Evolutionary conservation across 108 stramenopile genomes (phyloP), one percentile per base, ranked within the genome.

Genomic region (Poteriospumella lacustris): DNA sequence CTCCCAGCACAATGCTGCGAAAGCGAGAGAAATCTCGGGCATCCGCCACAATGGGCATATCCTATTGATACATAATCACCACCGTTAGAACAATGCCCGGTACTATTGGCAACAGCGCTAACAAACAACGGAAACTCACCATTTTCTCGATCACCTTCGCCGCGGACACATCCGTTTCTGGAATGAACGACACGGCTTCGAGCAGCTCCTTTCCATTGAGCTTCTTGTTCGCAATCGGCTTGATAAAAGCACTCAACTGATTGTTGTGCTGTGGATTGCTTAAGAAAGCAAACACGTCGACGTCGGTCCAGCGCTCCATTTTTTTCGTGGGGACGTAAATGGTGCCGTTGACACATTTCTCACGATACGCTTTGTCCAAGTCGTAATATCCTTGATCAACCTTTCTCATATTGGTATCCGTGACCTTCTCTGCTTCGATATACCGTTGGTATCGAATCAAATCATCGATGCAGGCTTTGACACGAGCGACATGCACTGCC

Each of bases 171-270:
- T n/a, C n/a, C n/a, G n/a, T n/a, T n/a, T n/a, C n/a, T n/a, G n/a
- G n/a, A n/a, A n/a, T n/a, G n/a, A n/a, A n/a, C n/a, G n/a, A n/a
- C 5, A 42, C 15, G 3, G 36, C 3, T 38, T 73, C 47, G 31
- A 73, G 12, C 28, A 73, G 42, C 15, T 42, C 70, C 38, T 5
- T 3, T 44, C 70, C 70, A 73, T 73, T 42, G 38, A 73, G 26
- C 42, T 24, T 44, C 5, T 73, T 73, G 9, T 33, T 12, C 41
- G 70, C 70, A 15, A 73, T 12, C 31, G 70, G 70, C 70, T 73
- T 73, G 26, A 38, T 26, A 73, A 73, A 73, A 5, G 9, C 3
- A 5, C 29, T 28, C 12, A 73, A 73, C 31, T 44, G 19, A 24
- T 56, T 24, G 24, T 24, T 24, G 24, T 56, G 19, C 52, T 56